These are phyloP conservation scores for Collybiopsis confluens DNA, from an alignment of 768 basidiomycete genomes.

Conservation along the genomic window DNA sequence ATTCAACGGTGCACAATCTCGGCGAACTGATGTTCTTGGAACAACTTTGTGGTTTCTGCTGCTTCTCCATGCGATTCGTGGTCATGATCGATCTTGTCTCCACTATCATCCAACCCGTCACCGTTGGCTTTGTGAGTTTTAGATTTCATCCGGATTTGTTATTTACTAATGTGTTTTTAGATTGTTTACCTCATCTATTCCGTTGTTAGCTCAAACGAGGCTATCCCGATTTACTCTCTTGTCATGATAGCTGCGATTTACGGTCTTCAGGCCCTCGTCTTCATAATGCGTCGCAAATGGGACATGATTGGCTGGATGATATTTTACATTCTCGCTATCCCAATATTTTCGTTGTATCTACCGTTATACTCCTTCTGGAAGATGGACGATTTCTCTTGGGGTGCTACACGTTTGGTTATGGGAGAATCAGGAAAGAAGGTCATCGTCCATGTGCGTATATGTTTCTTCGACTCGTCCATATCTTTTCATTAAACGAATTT, in stretches of 20 bases:
- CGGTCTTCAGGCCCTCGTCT: conserved; percentile 89
- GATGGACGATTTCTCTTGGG: conserved; percentile 99
- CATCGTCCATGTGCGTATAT: conserved; percentile 81
- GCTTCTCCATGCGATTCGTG: conserved; percentile 98
- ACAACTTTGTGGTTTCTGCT: conserved; percentile 93
- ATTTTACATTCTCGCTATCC: conserved; percentile 94
- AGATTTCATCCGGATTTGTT: neutral
- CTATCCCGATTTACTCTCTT: conserved; percentile 77
- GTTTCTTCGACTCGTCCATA: neutral
- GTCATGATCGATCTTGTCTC: conserved; percentile 96
- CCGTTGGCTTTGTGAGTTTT: conserved; percentile 78
- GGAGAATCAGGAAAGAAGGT: conserved; percentile 96
- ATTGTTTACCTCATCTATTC: conserved; percentile 86
- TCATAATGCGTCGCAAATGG: conserved; percentile 91
- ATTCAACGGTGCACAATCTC: conserved; percentile 97
- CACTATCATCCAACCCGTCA: conserved; percentile 80
- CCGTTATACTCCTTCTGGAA: conserved; percentile 96
- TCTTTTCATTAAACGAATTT: conserved; percentile 4
- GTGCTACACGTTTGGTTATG: conserved; percentile 85
- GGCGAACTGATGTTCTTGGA: conserved; percentile 91
- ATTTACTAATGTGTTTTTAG: conserved; percentile 32
- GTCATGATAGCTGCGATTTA: conserved; percentile 94
- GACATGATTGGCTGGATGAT: conserved; percentile 99
- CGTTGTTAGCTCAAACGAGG: conserved; percentile 59
- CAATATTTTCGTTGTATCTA: conserved; percentile 88